Evolutionary conservation across 495 filamentous ascomycete species (phyloP).

Genomic region (Xylaria sp.): DNA sequence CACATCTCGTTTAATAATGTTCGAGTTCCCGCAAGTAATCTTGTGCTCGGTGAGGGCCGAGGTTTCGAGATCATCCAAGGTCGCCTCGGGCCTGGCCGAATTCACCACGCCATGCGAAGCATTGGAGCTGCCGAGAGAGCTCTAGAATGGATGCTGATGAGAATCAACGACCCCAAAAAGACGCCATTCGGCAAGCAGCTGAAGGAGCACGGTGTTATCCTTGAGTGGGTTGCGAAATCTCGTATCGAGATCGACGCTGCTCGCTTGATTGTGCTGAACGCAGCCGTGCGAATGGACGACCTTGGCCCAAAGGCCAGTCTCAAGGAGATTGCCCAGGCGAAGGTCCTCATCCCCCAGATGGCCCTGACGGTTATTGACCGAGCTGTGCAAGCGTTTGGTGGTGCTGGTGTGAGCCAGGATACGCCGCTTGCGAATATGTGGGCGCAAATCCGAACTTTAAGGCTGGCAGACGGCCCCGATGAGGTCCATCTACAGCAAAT

Average conservation of each 20-base stretch:
- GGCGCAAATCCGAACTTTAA: conserved; percentile 80
- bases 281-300: conserved; percentile 87
- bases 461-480: conserved; percentile 90
- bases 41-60: conserved; percentile 87
- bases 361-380: conserved; percentile 83
- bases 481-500: conserved; percentile 94
- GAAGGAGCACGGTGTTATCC: conserved; percentile 84
- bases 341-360: conserved; percentile 81
- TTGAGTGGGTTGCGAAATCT: conserved; percentile 91
- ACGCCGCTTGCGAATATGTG: conserved; percentile 88
- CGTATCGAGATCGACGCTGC: conserved; percentile 90
- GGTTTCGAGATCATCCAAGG: conserved; percentile 99
- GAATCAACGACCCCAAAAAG: conserved; percentile 88
- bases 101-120: conserved; percentile 92
- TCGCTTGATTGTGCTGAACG: conserved; percentile 84
- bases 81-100: conserved; percentile 86
- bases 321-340: conserved; percentile 86
- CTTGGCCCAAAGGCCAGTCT: conserved; percentile 79
- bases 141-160: conserved; percentile 85
- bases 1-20: conserved; percentile 88
- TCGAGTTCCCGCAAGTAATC: conserved; percentile 75
- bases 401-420: conserved; percentile 87
- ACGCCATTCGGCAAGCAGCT: conserved; percentile 83
- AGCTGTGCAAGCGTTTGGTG: conserved; percentile 86
- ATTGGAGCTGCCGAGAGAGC: conserved; percentile 87